Evolutionary conservation across 2,329 filamentous ascomycete genomes (phyloP), one percentile per base, ranked within the genome.

Genomic region (Fusarium sp.): DNA sequence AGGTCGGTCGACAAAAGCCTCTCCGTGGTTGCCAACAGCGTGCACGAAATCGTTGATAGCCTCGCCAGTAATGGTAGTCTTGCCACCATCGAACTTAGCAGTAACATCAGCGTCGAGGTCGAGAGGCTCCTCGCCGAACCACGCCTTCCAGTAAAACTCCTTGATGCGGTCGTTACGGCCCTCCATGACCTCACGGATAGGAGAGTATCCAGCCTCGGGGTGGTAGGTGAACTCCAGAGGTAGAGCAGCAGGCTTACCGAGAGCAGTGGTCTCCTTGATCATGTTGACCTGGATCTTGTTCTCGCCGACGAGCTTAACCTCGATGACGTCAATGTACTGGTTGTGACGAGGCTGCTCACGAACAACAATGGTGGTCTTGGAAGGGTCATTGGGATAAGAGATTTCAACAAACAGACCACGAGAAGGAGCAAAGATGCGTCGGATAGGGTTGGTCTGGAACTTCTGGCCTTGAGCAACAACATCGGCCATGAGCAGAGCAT

Each of bases 31-130:
- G 74, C 97, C 96, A 75, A 99, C 96, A 51, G 96, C 96, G 81
- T 99, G 95, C n/a, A 98, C 95, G 77, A 99, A 99, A 85, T 99
- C 95, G 72, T 97, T 97, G 85, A 99, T 98, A 72, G 93, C 95
- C 82, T 98, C 94, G 68, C 92, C 91, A 9, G 94, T 98, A 76
- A 99, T 95, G 32, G 90, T 94, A 10, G 94, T 90, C 76, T 92
- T 91, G 74, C 96, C 96, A 80, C 96, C 96, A 75, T 96, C 94
- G 80, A 99, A 99, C 76, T 91, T 92, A 80, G 94, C 93, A 11
- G 94, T 95, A 59, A 98, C 93, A 41, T 94, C 88, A 22, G 93
- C 92, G 78, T 98, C 92, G 62, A 98, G 93, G 62, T 97, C 92
- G 57, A 97, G 88, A 48, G 88, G 84, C 79, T 98, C 95, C 68